Percentiles rank a stretch among this genome's conserved stretches.
These are phyloP conservation scores for Fusarium sp. DNA, from an alignment of 2,329 filamentous ascomycete genomes.

Conservation along the genomic window DNA sequence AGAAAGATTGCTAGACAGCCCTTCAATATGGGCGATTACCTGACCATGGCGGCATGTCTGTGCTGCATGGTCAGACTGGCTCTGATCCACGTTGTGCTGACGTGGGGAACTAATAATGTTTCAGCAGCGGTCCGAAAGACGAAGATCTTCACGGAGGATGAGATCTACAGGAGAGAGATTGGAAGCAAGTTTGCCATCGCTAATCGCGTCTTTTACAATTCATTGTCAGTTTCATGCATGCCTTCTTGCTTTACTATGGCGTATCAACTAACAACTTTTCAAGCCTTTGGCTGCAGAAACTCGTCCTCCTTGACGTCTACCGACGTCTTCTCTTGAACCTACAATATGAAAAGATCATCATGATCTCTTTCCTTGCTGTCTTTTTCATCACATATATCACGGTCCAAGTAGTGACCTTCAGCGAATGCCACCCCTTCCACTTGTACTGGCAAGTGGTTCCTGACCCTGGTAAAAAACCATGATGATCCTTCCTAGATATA, in stretches of 20 bases:
- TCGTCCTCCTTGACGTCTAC: slow-evolving; percentile 35
- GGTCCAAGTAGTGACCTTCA: slow-evolving; percentile 34
- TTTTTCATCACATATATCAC: slow-evolving; percentile 30
- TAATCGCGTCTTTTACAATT: slow-evolving; percentile 31
- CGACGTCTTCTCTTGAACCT: slow-evolving; percentile 30
- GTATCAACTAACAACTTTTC: neutral
- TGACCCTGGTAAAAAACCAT: slow-evolving; percentile 19
- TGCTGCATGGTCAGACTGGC: slow-evolving; percentile 26
- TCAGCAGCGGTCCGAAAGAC: slow-evolving; percentile 19
- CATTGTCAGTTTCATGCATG: slow-evolving; percentile 17
- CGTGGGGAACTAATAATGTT: slow-evolving; percentile 30
- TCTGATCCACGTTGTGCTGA: slow-evolving; percentile 28
- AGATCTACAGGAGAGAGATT: slow-evolving; percentile 17
- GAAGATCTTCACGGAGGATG: slow-evolving; percentile 12
- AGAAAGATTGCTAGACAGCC: slow-evolving; percentile 5
- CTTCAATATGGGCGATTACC: slow-evolving; percentile 17
- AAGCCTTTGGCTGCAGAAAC: slow-evolving; percentile 39
- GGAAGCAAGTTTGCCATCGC: slow-evolving; percentile 27
- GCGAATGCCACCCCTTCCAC: slow-evolving; percentile 29
- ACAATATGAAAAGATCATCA: slow-evolving; percentile 16
- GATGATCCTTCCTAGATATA: neutral
- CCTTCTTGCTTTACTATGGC: neutral
- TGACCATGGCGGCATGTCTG: slow-evolving; percentile 24
- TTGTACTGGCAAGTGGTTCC: slow-evolving; percentile 39
- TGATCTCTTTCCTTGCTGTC: slow-evolving; percentile 27